Percentiles rank a stretch among this genome's conserved stretches.
Evolutionary conservation across 345 rosid genomes (phyloP).

Genomic region (Lepidium sativum): DNA sequence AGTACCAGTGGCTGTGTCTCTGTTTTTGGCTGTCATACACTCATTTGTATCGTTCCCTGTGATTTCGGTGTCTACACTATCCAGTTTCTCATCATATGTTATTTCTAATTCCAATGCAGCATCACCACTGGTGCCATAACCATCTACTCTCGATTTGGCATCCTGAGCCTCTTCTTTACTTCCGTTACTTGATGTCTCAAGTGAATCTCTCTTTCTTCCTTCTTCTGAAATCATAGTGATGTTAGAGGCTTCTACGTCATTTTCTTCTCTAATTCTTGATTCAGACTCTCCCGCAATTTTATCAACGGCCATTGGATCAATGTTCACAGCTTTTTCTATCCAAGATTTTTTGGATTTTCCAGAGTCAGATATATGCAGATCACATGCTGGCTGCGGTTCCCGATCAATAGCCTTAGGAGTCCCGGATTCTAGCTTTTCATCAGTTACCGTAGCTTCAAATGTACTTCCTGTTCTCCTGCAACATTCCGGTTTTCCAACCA

Average conservation of each 20-base stretch:
- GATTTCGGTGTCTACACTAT: background rate
- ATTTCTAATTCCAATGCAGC: conserved; percentile 15
- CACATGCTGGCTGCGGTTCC: conserved; percentile 7
- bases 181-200: background rate
- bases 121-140: conserved; percentile 1
- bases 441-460: conserved; percentile 1
- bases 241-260: background rate
- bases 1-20: background rate
- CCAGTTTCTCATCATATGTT: conserved; percentile 21
- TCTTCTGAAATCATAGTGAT: background rate
- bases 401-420: background rate
- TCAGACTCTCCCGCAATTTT: conserved; percentile 2
- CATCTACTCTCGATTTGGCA: conserved; percentile 3
- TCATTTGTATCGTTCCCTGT: background rate
- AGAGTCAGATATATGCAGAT: conserved; percentile 10
- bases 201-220: conserved; percentile 1
- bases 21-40: background rate
- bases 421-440: background rate
- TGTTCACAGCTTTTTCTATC: background rate
- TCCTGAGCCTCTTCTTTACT: background rate
- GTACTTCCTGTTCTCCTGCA: background rate
- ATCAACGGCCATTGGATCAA: conserved; percentile 10
- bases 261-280: conserved; percentile 5
- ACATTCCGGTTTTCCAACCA: background rate
- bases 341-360: background rate